Evolutionary conservation across 2,329 filamentous ascomycete genomes (phyloP), one percentile per base, ranked within the genome.

Genomic region (Pestalotiopsis sp.): DNA sequence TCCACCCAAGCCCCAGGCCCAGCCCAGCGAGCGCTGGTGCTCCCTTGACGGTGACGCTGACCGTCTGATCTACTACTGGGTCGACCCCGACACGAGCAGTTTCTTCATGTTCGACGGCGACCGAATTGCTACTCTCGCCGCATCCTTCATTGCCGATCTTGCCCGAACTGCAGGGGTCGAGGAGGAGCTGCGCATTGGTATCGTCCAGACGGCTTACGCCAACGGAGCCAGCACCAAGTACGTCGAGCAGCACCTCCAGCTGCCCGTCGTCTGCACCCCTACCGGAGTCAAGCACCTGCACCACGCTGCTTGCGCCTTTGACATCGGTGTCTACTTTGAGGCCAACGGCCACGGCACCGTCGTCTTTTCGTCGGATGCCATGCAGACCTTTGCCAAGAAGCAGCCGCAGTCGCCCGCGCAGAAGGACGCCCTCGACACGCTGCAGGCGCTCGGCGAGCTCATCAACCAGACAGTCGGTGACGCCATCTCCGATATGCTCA

Each of bases 401-500:
- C 88, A 94, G 78, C 95, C 96, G 5, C 92, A 97, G 80, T 97
- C 94, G 0, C 95, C 96, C 0, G 95, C 93, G 6, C 95, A 98
- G 80, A 93, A 95, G 78, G 92, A 94, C 75, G 93, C 95, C 2
- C 88, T 98, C 14, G 93, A 97, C 67, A 94, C 91, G 9, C 90
- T 99, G 1, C 87, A 89, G 66, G 95, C 94, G 12, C 87, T 97
- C 66, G 92, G 92, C 65, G 93, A 98, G 75, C 88, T 99, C 72
- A 97, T 99, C 85, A 99, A 99, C 86, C 96, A 99, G 84, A 96
- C 96, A 1, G 95, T 98, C 61, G 96, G 96, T 66, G 96, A 99
- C 78, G 96, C 96, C 61, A 88, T 99, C 68, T 97, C 94, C 0
- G 96, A 99, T 82, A 93, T 98, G 88, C 89, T 99, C 60, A 90